A percentile compares a stretch with the other conserved stretches of the same genome.
Conservation (phyloP, 2,329 filamentous ascomycete species). For the Fusarium devonianum region DNA sequence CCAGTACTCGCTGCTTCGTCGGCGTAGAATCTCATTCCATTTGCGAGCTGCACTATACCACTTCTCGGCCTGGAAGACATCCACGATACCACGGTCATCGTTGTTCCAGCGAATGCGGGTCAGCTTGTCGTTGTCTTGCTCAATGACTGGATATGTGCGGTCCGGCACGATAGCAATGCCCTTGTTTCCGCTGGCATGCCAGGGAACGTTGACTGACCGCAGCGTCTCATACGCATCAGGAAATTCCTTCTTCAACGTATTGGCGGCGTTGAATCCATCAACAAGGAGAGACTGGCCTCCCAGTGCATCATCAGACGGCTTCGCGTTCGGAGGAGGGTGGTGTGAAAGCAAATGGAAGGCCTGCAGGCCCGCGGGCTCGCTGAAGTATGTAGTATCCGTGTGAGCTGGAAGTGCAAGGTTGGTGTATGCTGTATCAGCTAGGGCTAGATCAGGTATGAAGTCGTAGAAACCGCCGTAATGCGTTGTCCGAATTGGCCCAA, state of each 20-base stretch:
- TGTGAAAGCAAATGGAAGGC: conserved; percentile 89
- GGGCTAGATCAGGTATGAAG: conserved; percentile 86
- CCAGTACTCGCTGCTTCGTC: conserved; percentile 74
- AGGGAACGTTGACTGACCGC: conserved; percentile 65
- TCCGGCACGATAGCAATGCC: conserved; percentile 82
- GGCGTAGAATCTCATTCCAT: conserved; percentile 74
- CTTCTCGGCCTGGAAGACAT: conserved; percentile 45
- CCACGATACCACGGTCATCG: conserved; percentile 77
- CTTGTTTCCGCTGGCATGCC: conserved; percentile 89
- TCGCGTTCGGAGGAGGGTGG: conserved; percentile 51
- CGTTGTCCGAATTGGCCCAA: conserved; percentile 86
- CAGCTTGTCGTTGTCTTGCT: conserved; percentile 56
- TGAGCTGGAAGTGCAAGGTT: conserved; percentile 82
- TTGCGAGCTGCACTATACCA: conserved; percentile 86
- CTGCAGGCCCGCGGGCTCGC: conserved; percentile 88
- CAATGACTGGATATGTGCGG: conserved; percentile 74
- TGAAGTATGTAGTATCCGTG: conserved; percentile 97
- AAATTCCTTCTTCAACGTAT: conserved; percentile 62
- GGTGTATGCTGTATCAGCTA: conserved; percentile 92
- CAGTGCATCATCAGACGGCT: conserved; percentile 45
- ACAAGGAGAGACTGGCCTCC: conserved; percentile 85
- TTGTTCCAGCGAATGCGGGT: conserved; percentile 89
- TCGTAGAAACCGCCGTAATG: conserved; percentile 86
- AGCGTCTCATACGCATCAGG: conserved; percentile 66
- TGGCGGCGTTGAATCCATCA: conserved; percentile 82